These are phyloP conservation scores for Protomyces macrosporus DNA, from an alignment of 1,139 yeast genomes.

Conservation along the genomic window DNA sequence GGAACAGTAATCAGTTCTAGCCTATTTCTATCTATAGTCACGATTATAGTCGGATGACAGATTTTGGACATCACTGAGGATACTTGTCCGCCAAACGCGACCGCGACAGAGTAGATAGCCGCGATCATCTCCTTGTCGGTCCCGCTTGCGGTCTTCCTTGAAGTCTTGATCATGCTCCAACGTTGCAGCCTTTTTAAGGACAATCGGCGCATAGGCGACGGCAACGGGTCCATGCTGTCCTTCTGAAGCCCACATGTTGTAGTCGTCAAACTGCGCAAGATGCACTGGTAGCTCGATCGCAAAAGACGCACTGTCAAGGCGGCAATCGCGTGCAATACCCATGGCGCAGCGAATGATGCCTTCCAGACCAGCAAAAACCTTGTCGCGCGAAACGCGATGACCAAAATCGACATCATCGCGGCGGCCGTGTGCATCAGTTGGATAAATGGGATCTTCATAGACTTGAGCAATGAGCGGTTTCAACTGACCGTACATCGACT, in stretches of 20 bases:
- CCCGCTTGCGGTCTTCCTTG: conserved; percentile 1
- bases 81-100: conserved; percentile 14
- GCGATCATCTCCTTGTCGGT: background rate
- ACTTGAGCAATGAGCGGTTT: conserved; percentile 3
- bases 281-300: conserved; percentile 10
- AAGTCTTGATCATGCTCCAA: background rate
- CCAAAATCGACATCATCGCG: conserved; percentile 2
- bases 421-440: background rate
- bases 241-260: conserved; percentile 11
- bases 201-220: conserved; percentile 7
- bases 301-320: conserved; percentile 13
- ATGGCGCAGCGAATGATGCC: conserved; percentile 4
- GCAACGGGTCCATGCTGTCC: conserved; percentile 10
- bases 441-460: background rate
- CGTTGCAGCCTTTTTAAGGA: background rate
- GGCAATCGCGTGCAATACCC: conserved; percentile 14
- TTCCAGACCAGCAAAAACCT: background rate
- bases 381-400: background rate
- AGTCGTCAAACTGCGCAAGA: background rate
- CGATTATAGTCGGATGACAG: background rate
- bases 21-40: background rate
- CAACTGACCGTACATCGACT: background rate
- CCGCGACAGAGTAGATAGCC: conserved; percentile 1
- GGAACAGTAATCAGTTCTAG: background rate
- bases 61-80: conserved; percentile 12